Conservation (phyloP, 1,284 basidiomycete species). For the Baeospora myosura region DNA sequence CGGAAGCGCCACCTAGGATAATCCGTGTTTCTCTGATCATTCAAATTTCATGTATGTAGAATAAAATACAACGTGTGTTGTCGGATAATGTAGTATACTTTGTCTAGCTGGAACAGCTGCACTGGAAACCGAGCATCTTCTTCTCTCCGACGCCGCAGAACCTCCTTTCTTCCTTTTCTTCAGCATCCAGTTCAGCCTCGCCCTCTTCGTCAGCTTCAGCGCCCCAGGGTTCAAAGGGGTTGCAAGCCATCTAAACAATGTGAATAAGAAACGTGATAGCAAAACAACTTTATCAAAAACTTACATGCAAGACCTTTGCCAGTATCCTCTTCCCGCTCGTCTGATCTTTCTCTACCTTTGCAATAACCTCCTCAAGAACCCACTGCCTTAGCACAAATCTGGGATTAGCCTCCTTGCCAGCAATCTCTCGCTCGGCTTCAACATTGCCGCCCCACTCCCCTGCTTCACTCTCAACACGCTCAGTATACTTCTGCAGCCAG, state of each 20-base stretch:
- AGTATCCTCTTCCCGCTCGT: conserved; percentile 55
- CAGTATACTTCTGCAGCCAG: conserved; percentile 68
- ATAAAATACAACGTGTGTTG: neutral
- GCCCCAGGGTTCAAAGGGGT: conserved; percentile 78
- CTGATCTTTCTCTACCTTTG: conserved; percentile 56
- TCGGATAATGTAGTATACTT: neutral
- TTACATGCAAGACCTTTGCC: conserved; percentile 67
- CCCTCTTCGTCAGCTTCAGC: conserved; percentile 44
- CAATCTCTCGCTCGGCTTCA: conserved; percentile 35
- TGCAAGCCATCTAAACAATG: conserved; percentile 63
- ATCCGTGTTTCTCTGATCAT: no score
- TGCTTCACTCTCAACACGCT: conserved; percentile 53
- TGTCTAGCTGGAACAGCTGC: conserved; percentile 78
- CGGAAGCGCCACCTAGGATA: conserved; percentile 72
- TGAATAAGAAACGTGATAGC: neutral
- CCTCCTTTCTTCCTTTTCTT: conserved; percentile 66
- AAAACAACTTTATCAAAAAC: conserved; percentile 22
- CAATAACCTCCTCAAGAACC: conserved; percentile 86
- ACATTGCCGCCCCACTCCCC: conserved; percentile 28
- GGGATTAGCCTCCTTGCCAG: conserved; percentile 61
- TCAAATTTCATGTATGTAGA: neutral
- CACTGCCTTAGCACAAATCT: conserved; percentile 88
- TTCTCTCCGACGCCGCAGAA: conserved; percentile 74
- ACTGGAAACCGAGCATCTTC: conserved; percentile 83
- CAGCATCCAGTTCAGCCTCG: conserved; percentile 40